These are phyloP conservation scores for Ogataea philodendri DNA, from an alignment of 805 yeast genomes.

Conservation along the genomic window DNA sequence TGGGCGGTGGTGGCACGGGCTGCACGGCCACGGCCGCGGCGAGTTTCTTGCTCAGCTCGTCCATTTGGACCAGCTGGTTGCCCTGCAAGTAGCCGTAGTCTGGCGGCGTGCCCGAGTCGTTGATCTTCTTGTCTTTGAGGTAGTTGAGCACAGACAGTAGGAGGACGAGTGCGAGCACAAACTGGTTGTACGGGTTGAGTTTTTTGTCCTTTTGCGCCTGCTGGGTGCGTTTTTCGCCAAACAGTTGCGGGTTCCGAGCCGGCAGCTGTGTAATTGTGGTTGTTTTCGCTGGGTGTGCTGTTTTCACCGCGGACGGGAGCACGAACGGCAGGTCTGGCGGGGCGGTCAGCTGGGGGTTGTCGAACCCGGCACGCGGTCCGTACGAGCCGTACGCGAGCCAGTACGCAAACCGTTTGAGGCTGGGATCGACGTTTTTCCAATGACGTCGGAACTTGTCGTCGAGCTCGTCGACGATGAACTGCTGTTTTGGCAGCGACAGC, in stretches of 20 bases:
- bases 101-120: slow-evolving; percentile 31
- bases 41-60: slow-evolving; percentile 16
- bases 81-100: slow-evolving; percentile 28
- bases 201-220: slow-evolving; percentile 46
- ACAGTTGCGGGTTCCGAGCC: slow-evolving; percentile 34
- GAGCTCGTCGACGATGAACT: slow-evolving; percentile 50
- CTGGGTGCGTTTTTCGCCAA: slow-evolving; percentile 42
- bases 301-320: slow-evolving; percentile 36
- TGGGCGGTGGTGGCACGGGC: slow-evolving; percentile 7
- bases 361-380: slow-evolving; percentile 67
- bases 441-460: slow-evolving; percentile 43
- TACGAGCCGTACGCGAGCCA: slow-evolving; percentile 67
- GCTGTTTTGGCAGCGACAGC: slow-evolving; percentile 53
- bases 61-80: slow-evolving; percentile 16
- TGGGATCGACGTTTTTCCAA: slow-evolving; percentile 52
- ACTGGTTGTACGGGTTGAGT: slow-evolving; percentile 58
- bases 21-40: slow-evolving; percentile 7
- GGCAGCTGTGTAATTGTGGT: slow-evolving; percentile 36
- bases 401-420: slow-evolving; percentile 56
- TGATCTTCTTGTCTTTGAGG: slow-evolving; percentile 47
- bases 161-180: slow-evolving; percentile 48
- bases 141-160: slow-evolving; percentile 51
- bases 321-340: slow-evolving; percentile 65
- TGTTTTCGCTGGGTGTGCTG: slow-evolving; percentile 30
- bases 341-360: no score